A percentile compares a stretch with the other conserved stretches of the same genome.
phyloP scores from a whole-genome alignment of 1,284 basidiomycete genomes.

The Inonotus obliquus region DNA sequence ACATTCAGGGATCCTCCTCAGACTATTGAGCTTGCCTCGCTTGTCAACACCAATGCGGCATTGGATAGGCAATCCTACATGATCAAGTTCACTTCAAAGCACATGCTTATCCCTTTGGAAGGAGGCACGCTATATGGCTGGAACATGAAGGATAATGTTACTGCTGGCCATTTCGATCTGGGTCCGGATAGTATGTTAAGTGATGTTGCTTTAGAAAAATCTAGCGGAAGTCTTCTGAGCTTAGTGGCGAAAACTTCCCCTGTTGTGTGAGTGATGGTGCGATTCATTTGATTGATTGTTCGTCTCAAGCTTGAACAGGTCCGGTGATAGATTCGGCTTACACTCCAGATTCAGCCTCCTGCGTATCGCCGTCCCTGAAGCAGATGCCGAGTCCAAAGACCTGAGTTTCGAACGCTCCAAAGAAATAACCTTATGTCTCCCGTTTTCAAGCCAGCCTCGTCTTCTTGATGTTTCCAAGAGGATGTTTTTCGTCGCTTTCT shows the following conservation, averaged over 20 bases:
- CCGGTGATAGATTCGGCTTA: constrained; percentile 1
- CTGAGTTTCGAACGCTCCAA: not conserved
- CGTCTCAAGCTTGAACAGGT: not conserved
- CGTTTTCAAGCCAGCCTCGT: constrained; percentile 9
- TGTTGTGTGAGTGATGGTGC: not conserved
- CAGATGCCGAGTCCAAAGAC: not conserved
- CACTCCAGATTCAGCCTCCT: constrained; percentile 2
- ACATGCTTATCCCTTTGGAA: constrained; percentile 6
- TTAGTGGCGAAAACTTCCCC: not conserved
- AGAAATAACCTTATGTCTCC: not conserved
- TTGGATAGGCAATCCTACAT: constrained; percentile 8
- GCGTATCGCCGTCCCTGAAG: constrained; percentile 5
- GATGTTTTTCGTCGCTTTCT: constrained; percentile 11
- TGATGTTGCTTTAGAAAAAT: not conserved
- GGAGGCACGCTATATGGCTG: constrained; percentile 8
- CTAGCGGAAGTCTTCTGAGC: not conserved
- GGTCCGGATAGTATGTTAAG: not conserved
- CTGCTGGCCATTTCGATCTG: constrained; percentile 1
- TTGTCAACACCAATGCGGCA: not conserved
- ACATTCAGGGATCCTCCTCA: not conserved
- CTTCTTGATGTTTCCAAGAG: constrained; percentile 8
- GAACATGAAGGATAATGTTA: not conserved
- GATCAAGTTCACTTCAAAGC: constrained; percentile 13
- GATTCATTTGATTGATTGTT: not conserved
- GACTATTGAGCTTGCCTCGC: not conserved